A percentile compares a stretch with the other conserved stretches of the same genome.
These are phyloP conservation scores for Rhodotorula glutinis DNA, from an alignment of 1,284 basidiomycete species.

Conservation along the genomic window DNA sequence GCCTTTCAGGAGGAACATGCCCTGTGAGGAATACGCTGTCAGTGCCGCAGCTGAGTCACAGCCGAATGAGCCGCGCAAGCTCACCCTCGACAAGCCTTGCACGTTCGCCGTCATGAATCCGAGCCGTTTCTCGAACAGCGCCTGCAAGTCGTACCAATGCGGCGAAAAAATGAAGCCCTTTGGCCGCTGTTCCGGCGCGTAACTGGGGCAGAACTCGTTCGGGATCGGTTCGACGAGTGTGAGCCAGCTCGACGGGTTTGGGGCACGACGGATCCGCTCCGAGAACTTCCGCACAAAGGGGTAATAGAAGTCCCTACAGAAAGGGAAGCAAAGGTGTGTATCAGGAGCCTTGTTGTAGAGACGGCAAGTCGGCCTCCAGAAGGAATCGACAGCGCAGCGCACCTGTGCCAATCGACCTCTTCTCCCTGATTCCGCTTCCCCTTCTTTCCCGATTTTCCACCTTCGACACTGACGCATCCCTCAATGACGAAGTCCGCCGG, in stretches of 20 bases:
- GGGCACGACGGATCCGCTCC: constrained; percentile 55
- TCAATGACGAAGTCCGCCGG: constrained; percentile 60
- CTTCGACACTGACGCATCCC: constrained; percentile 35
- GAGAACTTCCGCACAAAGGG: constrained; percentile 75
- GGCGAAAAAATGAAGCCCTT: constrained; percentile 80
- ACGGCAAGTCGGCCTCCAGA: neutral
- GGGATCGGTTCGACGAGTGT: constrained; percentile 80
- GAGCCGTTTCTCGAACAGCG: constrained; percentile 75
- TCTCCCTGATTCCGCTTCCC: constrained; percentile 12
- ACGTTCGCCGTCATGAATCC: constrained; percentile 83
- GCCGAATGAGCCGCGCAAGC: constrained; percentile 35
- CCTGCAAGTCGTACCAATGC: constrained; percentile 91
- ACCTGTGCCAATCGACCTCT: constrained; percentile 28
- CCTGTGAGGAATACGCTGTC: constrained; percentile 54
- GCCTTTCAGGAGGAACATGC: constrained; percentile 72
- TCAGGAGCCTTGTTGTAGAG: neutral
- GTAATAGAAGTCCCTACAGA: constrained; percentile 64
- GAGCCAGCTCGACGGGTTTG: constrained; percentile 49
- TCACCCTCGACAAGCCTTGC: constrained; percentile 75
- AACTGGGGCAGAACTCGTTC: constrained; percentile 61
- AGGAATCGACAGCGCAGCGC: neutral
- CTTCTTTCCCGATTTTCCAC: constrained; percentile 3
- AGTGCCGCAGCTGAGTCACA: no score
- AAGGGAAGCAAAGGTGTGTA: no score
- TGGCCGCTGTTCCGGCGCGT: constrained; percentile 56